Evolutionary conservation across 1,284 basidiomycete genomes (phyloP).

Genomic region (Sporisorium exsertum): DNA sequence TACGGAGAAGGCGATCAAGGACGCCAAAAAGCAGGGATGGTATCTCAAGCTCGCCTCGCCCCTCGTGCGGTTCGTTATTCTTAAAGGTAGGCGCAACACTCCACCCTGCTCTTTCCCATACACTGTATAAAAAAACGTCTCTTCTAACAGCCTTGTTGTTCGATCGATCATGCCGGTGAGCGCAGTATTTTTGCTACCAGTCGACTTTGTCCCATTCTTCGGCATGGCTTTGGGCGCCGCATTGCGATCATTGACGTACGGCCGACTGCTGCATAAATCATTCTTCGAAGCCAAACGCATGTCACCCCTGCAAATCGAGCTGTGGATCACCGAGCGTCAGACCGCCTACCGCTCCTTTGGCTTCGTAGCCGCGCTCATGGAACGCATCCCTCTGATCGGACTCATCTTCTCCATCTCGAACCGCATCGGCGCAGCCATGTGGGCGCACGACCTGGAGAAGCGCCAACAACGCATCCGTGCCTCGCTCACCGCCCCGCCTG

Average conservation of each 20-base stretch:
- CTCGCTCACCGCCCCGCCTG: not conserved
- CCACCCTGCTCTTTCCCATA: no score
- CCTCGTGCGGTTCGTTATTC: constrained; percentile 49
- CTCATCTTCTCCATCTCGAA: constrained; percentile 65
- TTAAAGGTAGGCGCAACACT: constrained; percentile 40
- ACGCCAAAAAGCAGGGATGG: constrained; percentile 55
- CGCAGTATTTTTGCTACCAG: constrained; percentile 55
- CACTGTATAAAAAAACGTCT: no score
- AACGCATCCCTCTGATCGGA: constrained; percentile 63
- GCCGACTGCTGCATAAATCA: constrained; percentile 42
- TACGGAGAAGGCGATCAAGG: constrained; percentile 52
- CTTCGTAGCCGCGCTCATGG: constrained; percentile 59
- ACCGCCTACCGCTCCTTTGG: constrained; percentile 62
- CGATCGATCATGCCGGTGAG: not conserved
- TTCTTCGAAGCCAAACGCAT: constrained; percentile 66
- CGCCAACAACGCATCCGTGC: constrained; percentile 57
- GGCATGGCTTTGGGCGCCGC: constrained; percentile 52
- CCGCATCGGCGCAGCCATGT: constrained; percentile 68
- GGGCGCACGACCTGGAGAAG: constrained; percentile 68
- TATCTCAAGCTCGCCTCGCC: constrained; percentile 56
- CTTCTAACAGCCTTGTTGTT: not conserved
- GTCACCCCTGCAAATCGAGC: constrained; percentile 59
- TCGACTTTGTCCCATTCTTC: constrained; percentile 65
- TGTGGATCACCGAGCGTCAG: constrained; percentile 66
- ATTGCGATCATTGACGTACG: constrained; percentile 55